Evolutionary conservation across 257 asterid genomes (phyloP).

Genomic region (Solanum peruvianum): DNA sequence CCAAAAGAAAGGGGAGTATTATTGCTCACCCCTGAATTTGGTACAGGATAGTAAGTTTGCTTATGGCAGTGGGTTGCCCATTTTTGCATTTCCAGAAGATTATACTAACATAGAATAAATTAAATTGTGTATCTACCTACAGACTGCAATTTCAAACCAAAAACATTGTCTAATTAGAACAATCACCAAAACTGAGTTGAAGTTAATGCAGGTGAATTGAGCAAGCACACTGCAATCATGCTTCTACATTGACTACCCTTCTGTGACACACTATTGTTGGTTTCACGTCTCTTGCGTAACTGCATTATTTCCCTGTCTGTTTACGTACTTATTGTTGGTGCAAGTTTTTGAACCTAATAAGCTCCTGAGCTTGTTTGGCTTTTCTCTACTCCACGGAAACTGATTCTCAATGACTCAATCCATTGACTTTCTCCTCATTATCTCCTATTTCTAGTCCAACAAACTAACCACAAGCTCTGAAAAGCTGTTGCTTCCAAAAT

Average conservation of each 20-base stretch:
- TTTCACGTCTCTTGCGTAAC: background rate
- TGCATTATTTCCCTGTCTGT: background rate
- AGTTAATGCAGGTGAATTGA: background rate
- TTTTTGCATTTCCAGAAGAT: background rate
- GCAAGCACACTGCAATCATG: background rate
- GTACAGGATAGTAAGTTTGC: background rate
- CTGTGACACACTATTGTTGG: background rate
- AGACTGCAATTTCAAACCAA: background rate
- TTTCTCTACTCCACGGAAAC: background rate
- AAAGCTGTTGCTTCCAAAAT: background rate
- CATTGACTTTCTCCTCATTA: background rate
- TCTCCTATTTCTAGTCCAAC: background rate
- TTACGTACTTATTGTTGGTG: background rate
- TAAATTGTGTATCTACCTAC: background rate
- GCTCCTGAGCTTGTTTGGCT: background rate
- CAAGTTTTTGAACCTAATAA: background rate
- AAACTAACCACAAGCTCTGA: background rate
- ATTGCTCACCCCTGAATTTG: background rate
- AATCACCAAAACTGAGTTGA: background rate
- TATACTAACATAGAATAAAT: background rate
- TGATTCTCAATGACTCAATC: background rate
- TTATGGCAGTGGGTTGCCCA: background rate
- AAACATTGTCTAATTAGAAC: background rate
- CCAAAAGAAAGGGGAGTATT: background rate
- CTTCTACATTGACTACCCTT: background rate